Percentiles rank a stretch among this genome's conserved stretches.
phyloP scores from a whole-genome alignment of 129 eudicot species.

The Lactuca saligna region DNA sequence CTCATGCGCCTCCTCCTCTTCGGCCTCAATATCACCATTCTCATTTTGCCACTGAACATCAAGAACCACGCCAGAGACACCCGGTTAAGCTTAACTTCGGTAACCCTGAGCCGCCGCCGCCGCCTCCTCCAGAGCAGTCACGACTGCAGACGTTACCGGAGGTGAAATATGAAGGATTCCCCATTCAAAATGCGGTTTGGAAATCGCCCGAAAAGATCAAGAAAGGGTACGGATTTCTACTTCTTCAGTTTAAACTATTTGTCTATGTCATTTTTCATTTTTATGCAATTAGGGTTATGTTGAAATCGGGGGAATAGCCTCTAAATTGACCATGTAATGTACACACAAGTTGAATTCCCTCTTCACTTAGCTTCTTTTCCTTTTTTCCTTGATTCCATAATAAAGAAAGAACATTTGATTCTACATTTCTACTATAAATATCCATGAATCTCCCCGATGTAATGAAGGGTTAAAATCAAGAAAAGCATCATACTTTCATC shows the following conservation, averaged over 20 bases:
- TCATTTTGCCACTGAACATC: slow-evolving; percentile 17
- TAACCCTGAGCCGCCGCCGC: neutral
- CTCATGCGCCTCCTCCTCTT: too few relatives aligned
- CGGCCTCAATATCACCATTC: slow-evolving; percentile 22
- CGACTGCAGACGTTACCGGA: neutral
- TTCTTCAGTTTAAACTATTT: too few relatives aligned
- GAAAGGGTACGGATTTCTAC: neutral
- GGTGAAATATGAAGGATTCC: neutral
- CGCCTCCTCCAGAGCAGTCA: neutral
- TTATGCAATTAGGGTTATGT: neutral
- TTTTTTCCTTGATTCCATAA: neutral
- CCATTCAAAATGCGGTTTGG: slow-evolving; percentile 1
- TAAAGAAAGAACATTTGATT: neutral
- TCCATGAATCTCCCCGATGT: too few relatives aligned
- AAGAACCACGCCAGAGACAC: slow-evolving; percentile 10
- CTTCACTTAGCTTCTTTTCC: neutral
- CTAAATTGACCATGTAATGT: neutral
- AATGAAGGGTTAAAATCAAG: too few relatives aligned
- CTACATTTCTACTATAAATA: too few relatives aligned
- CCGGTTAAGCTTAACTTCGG: neutral
- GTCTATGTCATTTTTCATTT: neutral
- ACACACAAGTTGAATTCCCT: too few relatives aligned
- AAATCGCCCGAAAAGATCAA: neutral
- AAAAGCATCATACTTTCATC: too few relatives aligned
- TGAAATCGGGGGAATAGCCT: neutral